Base-by-base conservation (phyloP, 495 filamentous ascomycete genomes). In the Xylaria castorea region DNA sequence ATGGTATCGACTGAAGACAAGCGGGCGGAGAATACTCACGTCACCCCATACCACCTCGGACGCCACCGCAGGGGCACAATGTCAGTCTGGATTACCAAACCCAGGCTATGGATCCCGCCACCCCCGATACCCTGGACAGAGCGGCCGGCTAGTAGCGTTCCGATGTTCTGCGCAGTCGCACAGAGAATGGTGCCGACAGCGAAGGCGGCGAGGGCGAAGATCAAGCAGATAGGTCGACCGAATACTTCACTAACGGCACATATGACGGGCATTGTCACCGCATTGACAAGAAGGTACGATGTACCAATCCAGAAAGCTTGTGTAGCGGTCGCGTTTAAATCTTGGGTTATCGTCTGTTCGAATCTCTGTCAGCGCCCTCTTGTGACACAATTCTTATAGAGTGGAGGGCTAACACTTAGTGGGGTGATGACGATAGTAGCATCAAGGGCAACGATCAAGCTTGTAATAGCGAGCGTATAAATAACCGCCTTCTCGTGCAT, bases 101-200 rank as follows among this genome's bases (percentile, higher is more conserved):
- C 91, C 75, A 97, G 81, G 34, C 92, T 91, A 30, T 97, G 88
- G 68, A 97, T 87, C 1, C 94, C 94, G 63, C 93, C 94, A 48
- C 92, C 93, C 4, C 93, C 94, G 22, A 92, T 83, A 57, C 94
- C 94, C 77, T 97, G 94, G 58, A 97, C 83, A 0, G 91, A 89
- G 75, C 94, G 85, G 9, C 93, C 94, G 0, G 89, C 87, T 53
- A 97, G 87, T 64, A 97, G 86, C 84, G 93, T 92, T 0, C 78
- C 71, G 36, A 85, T 82, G 66, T 69, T 75, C 18, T 79, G 79
- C 18, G 85, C 80, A 75, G 71, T 57, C 25, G 83, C 82, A 48
- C 83, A 82, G 1, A 87, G 75, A 3, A 84, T 72, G 2, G 84
- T 83, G 3, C 87, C 88, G 22, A 85, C n/a, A 40, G 80, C 71